Evolutionary conservation across 1,284 basidiomycete genomes (phyloP).

Genomic region (Polyporus tsugae): DNA sequence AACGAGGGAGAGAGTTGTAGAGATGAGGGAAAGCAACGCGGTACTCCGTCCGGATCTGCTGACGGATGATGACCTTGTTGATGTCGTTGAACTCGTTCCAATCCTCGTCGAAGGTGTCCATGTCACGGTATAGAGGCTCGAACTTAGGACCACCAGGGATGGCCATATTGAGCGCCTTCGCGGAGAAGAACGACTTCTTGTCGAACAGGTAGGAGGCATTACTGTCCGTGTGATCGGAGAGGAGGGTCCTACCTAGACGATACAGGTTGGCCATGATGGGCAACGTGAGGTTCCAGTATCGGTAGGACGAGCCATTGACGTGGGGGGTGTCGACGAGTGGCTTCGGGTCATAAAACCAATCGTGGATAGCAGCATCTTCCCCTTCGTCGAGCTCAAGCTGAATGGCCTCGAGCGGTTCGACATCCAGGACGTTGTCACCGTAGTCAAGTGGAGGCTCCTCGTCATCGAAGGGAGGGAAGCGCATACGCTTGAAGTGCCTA

Average conservation of each 20-base stretch:
- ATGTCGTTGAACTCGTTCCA: constrained; percentile 99
- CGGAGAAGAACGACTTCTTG: constrained; percentile 98
- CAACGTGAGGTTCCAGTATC: constrained; percentile 91
- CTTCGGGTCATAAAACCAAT: constrained; percentile 99
- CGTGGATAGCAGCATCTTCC: constrained; percentile 93
- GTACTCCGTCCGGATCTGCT: constrained; percentile 99
- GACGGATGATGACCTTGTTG: constrained; percentile 99
- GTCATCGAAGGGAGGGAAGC: constrained; percentile 99
- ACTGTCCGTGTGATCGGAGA: constrained; percentile 91
- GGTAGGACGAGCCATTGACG: constrained; percentile 95
- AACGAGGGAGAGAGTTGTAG: constrained; percentile 97
- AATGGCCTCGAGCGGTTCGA: constrained; percentile 97
- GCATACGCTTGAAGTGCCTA: constrained; percentile 99
- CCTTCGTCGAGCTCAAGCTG: constrained; percentile 96
- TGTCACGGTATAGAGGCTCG: constrained; percentile 93
- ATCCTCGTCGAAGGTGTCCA: constrained; percentile 98
- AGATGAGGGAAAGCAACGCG: constrained; percentile 99
- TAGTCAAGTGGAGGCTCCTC: constrained; percentile 99
- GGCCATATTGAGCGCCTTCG: constrained; percentile 97
- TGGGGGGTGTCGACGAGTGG: constrained; percentile 89
- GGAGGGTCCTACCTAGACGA: constrained; percentile 91
- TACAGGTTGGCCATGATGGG: constrained; percentile 98
- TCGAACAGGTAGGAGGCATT: constrained; percentile 96
- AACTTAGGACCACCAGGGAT: constrained; percentile 99
- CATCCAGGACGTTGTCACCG: constrained; percentile 98